Conservation (phyloP, 345 rosid species). For the Excoecaria cochinchinensis region DNA sequence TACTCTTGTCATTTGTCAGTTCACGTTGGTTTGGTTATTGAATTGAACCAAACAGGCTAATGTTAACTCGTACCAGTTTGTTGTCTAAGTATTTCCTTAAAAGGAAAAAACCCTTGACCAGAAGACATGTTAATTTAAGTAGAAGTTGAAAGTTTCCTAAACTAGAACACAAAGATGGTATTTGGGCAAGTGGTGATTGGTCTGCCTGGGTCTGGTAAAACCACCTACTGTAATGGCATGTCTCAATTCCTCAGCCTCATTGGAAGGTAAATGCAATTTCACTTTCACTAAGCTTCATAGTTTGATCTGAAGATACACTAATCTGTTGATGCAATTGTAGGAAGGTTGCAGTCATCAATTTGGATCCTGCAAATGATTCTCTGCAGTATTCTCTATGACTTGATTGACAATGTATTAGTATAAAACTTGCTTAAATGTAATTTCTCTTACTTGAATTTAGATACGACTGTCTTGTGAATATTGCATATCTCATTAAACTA, state of each 20-base stretch:
- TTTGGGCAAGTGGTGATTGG: conserved; percentile 94
- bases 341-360: conserved; percentile 85
- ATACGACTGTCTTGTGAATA: conserved; percentile 78
- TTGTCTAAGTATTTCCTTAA: too few species aligned
- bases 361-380: conserved; percentile 90
- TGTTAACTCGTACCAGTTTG: too few species aligned
- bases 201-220: conserved; percentile 95
- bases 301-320: too few species aligned
- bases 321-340: conserved; percentile 35
- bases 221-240: conserved; percentile 98
- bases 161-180: conserved; percentile 41
- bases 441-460: conserved; percentile 55
- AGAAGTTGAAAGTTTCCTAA: too few species aligned
- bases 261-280: conserved; percentile 53
- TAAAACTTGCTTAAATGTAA: neutral
- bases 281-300: neutral
- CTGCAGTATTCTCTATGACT: conserved; percentile 67
- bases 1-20: too few species aligned
- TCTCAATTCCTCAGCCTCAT: conserved; percentile 86
- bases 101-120: too few species aligned
- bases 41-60: too few species aligned
- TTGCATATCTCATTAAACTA: conserved; percentile 76
- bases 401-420: too few species aligned
- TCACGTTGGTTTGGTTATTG: too few species aligned
- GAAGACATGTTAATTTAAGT: too few species aligned